Evolutionary conservation across 2,329 filamentous ascomycete species (phyloP), one percentile per base, ranked within the genome.

Genomic region (Tolypocladium ophioglossoides): DNA sequence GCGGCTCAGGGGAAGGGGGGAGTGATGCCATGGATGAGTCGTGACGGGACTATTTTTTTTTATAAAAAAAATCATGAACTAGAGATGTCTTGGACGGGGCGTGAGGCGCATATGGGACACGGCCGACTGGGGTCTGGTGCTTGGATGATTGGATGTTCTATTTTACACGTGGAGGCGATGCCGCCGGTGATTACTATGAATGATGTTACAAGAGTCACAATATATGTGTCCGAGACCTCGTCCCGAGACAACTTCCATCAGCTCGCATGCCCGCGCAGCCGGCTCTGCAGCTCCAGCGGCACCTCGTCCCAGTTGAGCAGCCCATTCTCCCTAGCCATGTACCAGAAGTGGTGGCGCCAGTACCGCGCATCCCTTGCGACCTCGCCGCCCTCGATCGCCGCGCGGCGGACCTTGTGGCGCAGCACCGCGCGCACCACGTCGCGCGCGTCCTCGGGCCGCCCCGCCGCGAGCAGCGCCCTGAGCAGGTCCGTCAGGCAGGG

Each of bases 281-380:
- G 55, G 22, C 34, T 52, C 48, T 54, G 54, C 57, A 65, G 20
- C 16, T 55, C 54, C 7, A 52, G 54, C 48, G 63, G 65, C 50
- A 64, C 53, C 2, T 60, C 55, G 1, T 55, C 52, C 32, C 58
- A 54, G 9, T 63, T 58, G 20, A 78, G 47, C 50, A 79, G 58
- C 0, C 71, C 68, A 35, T 72, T 63, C 39, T 72, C 65, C 55
- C 66, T 61, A 18, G 75, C 77, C 50, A 76, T 54, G 55, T 68
- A 70, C 77, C 78, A 80, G 58, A 80, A 79, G 52, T 72, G 68
- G 55, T 80, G 77, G 46, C 63, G 71, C 72, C 74, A 78, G 54
- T 71, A 72, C 56, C 74, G 66, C 38, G 56, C 59, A 5, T 60
- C 63, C 11, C 56, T 48, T 54, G 16, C 46, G 10, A 27, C 27